Conservation (phyloP, 228 moss, liverwort and hornwort genomes). For the Sphagnum magellanicum region DNA sequence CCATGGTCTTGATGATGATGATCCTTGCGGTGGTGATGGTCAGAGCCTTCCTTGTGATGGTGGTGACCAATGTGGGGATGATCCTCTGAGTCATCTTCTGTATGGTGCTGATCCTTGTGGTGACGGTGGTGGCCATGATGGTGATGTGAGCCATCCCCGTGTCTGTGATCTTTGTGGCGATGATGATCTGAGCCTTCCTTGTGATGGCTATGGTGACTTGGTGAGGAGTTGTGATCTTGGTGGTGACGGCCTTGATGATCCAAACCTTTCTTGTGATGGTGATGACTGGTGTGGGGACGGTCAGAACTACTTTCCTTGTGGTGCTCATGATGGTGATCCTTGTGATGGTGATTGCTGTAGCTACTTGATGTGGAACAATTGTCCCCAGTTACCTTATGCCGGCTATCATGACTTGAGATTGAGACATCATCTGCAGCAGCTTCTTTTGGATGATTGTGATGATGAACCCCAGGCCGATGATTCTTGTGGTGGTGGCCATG, state of each 20-base stretch:
- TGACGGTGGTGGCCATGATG: no score
- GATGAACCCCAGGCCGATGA: conserved; percentile 3
- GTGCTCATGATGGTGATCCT: conserved; percentile 10
- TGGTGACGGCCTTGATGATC: conserved; percentile 7
- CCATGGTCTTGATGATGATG: no score
- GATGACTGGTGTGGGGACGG: conserved; percentile 10
- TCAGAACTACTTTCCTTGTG: conserved; percentile 13
- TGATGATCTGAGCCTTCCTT: conserved; percentile 22
- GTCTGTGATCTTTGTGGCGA: background rate
- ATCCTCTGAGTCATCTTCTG: conserved; percentile 5
- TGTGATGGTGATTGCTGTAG: conserved; percentile 3
- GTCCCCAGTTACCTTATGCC: conserved; percentile 20
- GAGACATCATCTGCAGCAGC: conserved; percentile 12
- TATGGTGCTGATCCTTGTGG: conserved; percentile 11
- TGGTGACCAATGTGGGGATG: conserved; percentile 14
- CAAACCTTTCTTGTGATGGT: conserved; percentile 1
- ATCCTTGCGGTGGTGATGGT: conserved; percentile 11
- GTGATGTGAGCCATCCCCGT: no score
- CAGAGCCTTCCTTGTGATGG: conserved; percentile 15
- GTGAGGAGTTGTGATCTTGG: conserved; percentile 6
- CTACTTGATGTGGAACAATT: conserved; percentile 22
- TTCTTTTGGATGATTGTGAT: conserved; percentile 9
- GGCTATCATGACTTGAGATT: conserved; percentile 9
- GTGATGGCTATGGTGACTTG: conserved; percentile 13
- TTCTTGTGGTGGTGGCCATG: conserved; percentile 5